phyloP scores from a whole-genome alignment of 495 filamentous ascomycete genomes.

The Hyaloscypha bicolor region DNA sequence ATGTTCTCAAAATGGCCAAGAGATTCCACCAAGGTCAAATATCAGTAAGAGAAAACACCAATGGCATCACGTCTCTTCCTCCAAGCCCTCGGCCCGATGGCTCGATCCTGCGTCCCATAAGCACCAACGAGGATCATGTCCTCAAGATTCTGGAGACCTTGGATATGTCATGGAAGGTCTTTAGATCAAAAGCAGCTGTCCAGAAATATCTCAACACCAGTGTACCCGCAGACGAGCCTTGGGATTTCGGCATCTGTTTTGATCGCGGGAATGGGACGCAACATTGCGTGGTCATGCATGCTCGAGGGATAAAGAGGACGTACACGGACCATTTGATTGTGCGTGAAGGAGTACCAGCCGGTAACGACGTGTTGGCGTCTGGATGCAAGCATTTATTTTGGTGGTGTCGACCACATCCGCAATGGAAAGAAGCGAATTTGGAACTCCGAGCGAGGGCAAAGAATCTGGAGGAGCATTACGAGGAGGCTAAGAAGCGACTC shows the following conservation, averaged over 20 bases:
- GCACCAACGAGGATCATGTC: neutral
- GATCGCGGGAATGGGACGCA: neutral
- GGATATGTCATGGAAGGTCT: slow-evolving; percentile 12
- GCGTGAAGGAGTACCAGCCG: neutral
- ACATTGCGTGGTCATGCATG: slow-evolving; percentile 16
- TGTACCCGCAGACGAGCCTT: slow-evolving; percentile 1
- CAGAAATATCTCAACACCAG: slow-evolving; percentile 14
- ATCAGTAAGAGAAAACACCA: neutral
- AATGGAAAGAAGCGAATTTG: slow-evolving; percentile 10
- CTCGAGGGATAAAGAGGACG: neutral
- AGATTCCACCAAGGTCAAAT: neutral
- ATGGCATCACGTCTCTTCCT: neutral
- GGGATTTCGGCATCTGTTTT: slow-evolving; percentile 17
- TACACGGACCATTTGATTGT: slow-evolving; percentile 1
- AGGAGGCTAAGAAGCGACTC: slow-evolving; percentile 10
- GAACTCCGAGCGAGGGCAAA: neutral
- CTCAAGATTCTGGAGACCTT: slow-evolving; percentile 4
- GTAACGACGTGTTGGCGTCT: neutral
- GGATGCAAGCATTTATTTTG: slow-evolving; percentile 12
- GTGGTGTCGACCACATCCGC: slow-evolving; percentile 20
- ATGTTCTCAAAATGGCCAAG: neutral
- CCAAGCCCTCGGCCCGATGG: neutral
- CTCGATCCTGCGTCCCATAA: neutral
- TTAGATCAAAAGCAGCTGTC: neutral
- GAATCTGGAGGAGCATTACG: slow-evolving; percentile 7